Evolutionary conservation across 176 grass and related monocot species (phyloP), one percentile per base, ranked within the genome.

Genomic region (Themeda triandra): DNA sequence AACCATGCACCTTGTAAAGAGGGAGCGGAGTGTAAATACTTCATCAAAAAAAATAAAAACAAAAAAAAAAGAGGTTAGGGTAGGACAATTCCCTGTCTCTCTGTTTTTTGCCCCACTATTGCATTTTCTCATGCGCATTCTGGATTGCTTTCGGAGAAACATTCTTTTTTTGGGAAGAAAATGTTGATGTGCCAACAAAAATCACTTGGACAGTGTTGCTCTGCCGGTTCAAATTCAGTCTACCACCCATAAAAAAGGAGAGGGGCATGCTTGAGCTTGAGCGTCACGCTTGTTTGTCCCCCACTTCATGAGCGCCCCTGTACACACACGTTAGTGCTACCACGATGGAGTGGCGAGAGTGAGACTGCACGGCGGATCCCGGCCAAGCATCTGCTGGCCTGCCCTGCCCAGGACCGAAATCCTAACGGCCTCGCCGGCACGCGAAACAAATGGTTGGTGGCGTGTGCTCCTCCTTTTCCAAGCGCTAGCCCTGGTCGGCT

Each of bases 1-100:
- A 83, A 77, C 84, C 88, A 71, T 8, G 60, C 88, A 62, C 41
- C 37, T 82, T 74, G 83, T 86, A 85, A 90, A 28, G 28, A 82
- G 44, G 33, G 78, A 56, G 53, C 4, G 2, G 32, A 71, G 1
- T 89, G 76, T 89, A 82, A 82, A 88, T 66, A 44, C 33, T 27
- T 73, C 2, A 8, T 9, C 19, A 30, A 82, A 23, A 77, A 29
- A 63, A 49, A 31, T 0, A 36, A 15, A 37, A 78, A 77, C 37
- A 49, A 49, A 31, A 1, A 36, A 36, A 36, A 77, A 37, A 48
- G 29, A 54, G 1, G n/a, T 73, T 58, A 75, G 31, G 33, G 24
- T 32, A 75, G 59, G 24, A 28, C 32, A 81, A 13, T 70, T 56
- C 13, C 48, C 58, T 24, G 2, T 66, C 2, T 24, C 3, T 49